These are phyloP conservation scores for Aureobasidium sp. DNA, from an alignment of 2,329 filamentous ascomycete species.

Conservation along the genomic window DNA sequence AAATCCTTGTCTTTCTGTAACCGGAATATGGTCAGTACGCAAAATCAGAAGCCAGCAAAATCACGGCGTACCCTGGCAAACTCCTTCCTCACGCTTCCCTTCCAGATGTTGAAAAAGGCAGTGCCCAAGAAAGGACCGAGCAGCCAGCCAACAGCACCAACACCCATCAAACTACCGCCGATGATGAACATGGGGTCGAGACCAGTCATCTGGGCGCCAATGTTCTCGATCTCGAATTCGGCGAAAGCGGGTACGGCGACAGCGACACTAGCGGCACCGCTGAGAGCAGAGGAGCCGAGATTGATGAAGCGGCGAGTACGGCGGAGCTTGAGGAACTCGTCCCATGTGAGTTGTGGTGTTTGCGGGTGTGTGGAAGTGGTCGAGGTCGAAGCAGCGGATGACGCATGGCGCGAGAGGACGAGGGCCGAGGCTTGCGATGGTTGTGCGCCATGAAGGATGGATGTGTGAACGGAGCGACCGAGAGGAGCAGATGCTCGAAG, in stretches of 20 bases:
- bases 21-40: neutral
- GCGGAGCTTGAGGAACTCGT: constrained; percentile 86
- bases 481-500: neutral
- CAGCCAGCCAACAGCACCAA: constrained; percentile 79
- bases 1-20: constrained; percentile 84
- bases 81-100: constrained; percentile 62
- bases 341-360: constrained; percentile 55
- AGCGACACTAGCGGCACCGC: constrained; percentile 55
- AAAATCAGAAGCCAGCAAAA: neutral
- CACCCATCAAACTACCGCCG: constrained; percentile 70
- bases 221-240: constrained; percentile 62
- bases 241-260: constrained; percentile 61
- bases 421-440: constrained; percentile 8
- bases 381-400: constrained; percentile 9
- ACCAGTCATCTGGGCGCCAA: constrained; percentile 61
- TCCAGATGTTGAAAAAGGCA: constrained; percentile 67
- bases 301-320: constrained; percentile 79
- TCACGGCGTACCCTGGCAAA: constrained; percentile 56
- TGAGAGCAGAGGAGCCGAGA: constrained; percentile 65
- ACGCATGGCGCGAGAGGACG: neutral
- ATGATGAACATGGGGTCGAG: constrained; percentile 83
- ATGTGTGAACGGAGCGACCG: neutral
- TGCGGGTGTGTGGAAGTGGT: neutral
- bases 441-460: neutral
- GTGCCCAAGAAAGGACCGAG: constrained; percentile 77